Base-by-base conservation (phyloP, 805 yeast genomes). In the Candida adriatica region DNA sequence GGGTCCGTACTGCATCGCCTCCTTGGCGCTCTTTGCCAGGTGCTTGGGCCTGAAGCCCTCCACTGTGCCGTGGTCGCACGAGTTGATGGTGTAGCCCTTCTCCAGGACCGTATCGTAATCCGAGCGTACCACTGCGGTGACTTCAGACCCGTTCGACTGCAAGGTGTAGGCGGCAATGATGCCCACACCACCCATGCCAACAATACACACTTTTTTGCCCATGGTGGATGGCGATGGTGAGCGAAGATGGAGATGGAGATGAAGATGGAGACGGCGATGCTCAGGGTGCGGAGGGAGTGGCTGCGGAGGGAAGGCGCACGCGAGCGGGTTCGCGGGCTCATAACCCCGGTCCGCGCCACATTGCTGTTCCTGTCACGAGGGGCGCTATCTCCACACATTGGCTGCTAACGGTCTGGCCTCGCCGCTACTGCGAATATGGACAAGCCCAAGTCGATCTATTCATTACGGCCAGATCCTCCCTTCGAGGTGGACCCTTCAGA, bases 181-280 rank as follows among this genome's bases (percentile, higher is more conserved):
- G 18, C 94, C 94, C 9, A 83, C 88, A 24, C 90, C 94, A 13
- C 94, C 94, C 31, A 82, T 62, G 3, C 94, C 94, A 16, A 83
- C 64, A 8, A 81, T 55, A 15, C 80, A 59, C 5, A 76, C 70
- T 28, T 64, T 53, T 11, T 19, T 33, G 6, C 24, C 15, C 33
- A 29, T 36, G 3, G 6, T 27, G 10, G 13, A 23, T 19, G 22
- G n/a, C n/a, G n/a, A n/a, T n/a, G n/a, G n/a, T n/a, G n/a, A n/a
- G n/a, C n/a, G n/a, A n/a, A n/a, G n/a, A n/a, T n/a, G n/a, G n/a
- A n/a, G n/a, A n/a, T n/a, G n/a, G n/a, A n/a, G n/a, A n/a, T n/a
- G n/a, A n/a, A n/a, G n/a, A n/a, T n/a, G n/a, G n/a, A n/a, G n/a
- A n/a, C n/a, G n/a, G n/a, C n/a, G n/a, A n/a, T n/a, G n/a, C n/a